Conservation (phyloP, 2,329 filamentous ascomycete species). For the Colletotrichum lindemuthianum region DNA sequence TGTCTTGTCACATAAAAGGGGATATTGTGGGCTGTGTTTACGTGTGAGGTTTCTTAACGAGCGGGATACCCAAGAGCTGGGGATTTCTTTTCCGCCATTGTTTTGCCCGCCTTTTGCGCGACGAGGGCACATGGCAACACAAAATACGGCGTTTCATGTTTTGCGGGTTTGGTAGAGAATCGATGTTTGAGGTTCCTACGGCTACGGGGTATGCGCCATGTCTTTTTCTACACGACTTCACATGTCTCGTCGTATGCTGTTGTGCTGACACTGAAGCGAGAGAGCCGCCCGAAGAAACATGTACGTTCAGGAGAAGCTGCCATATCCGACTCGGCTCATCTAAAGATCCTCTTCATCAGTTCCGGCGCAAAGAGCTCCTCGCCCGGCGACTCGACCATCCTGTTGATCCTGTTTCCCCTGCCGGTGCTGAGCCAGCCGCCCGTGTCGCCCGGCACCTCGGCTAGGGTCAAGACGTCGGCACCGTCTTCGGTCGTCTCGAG, state of each 20-base stretch:
- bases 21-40: no score
- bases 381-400: constrained; percentile 77
- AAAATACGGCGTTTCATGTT: constrained; percentile 29
- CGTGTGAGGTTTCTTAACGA: constrained; percentile 9
- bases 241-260: constrained; percentile 7
- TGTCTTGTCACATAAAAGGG: no score
- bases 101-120: neutral
- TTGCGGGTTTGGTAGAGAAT: neutral
- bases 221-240: constrained; percentile 26
- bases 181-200: constrained; percentile 31
- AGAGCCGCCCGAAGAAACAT: constrained; percentile 34
- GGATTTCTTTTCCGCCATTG: neutral
- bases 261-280: constrained; percentile 43
- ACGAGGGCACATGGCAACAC: constrained; percentile 17
- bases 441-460: constrained; percentile 74
- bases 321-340: constrained; percentile 40
- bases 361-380: constrained; percentile 72
- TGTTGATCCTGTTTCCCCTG: constrained; percentile 82
- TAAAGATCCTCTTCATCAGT: constrained; percentile 74
- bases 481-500: constrained; percentile 45
- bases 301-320: constrained; percentile 21
- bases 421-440: constrained; percentile 78
- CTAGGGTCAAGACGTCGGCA: constrained; percentile 49
- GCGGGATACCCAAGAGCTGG: constrained; percentile 33
- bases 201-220: constrained; percentile 35